These are phyloP conservation scores for Trichoderma sp. DNA, from an alignment of 2,329 filamentous ascomycete species.

Conservation along the genomic window DNA sequence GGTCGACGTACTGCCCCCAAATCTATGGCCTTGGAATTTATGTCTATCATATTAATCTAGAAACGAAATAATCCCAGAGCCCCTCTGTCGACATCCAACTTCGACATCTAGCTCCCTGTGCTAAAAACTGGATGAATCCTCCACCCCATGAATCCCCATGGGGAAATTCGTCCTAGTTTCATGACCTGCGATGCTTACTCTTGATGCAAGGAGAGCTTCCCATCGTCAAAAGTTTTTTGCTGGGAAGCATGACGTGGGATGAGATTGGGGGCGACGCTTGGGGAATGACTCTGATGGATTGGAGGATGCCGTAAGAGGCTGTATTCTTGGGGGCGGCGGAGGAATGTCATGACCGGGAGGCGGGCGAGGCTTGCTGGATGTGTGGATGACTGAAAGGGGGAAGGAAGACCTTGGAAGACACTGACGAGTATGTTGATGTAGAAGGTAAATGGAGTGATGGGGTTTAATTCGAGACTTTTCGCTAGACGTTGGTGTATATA, in stretches of 20 bases:
- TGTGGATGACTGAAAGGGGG: slow-evolving; percentile 36
- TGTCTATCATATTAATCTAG: not conserved
- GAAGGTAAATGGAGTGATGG: not conserved
- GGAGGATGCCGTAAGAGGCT: slow-evolving; percentile 39
- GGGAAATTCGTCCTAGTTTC: not conserved
- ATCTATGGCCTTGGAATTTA: not conserved
- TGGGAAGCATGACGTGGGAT: slow-evolving; percentile 41
- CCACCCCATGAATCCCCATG: not conserved
- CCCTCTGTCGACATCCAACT: not conserved
- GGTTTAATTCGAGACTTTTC: slow-evolving; percentile 9
- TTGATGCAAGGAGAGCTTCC: not conserved
- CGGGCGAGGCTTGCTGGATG: slow-evolving; percentile 41
- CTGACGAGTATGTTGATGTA: not conserved
- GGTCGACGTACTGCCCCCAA: not conserved
- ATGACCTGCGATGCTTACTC: not conserved
- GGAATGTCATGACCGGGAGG: slow-evolving; percentile 35
- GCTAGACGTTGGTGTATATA: slow-evolving; percentile 44
- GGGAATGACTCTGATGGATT: slow-evolving; percentile 44
- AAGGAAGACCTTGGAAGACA: not conserved
- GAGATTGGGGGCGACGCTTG: slow-evolving; percentile 39
- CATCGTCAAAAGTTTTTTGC: not conserved
- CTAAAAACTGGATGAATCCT: not conserved
- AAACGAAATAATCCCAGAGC: not conserved
- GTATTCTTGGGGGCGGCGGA: slow-evolving; percentile 42
- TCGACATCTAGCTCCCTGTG: not conserved